phyloP scores from a whole-genome alignment of 345 rosid genomes.

The Acer saccharum region DNA sequence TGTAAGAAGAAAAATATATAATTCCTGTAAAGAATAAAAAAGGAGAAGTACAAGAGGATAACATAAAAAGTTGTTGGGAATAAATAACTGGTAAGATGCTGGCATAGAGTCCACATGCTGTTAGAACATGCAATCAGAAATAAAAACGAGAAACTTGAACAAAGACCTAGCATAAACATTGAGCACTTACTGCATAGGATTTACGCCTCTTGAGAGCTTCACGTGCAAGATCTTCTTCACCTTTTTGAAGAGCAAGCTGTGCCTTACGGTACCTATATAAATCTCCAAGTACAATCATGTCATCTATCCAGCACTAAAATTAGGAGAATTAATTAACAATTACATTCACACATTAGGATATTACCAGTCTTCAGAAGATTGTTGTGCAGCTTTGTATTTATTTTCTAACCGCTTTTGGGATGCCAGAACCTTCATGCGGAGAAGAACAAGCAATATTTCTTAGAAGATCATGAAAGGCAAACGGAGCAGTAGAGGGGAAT shows the following conservation, averaged over 20 bases:
- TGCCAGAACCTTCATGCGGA: constrained; percentile 58
- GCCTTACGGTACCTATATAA: constrained; percentile 71
- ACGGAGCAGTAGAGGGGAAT: constrained; percentile 1
- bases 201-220: constrained; percentile 87
- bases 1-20: background rate
- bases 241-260: constrained; percentile 76
- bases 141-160: background rate
- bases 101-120: background rate
- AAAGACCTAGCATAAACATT: background rate
- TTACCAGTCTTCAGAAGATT: constrained; percentile 79
- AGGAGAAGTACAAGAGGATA: background rate
- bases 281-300: constrained; percentile 4
- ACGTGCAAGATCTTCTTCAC: constrained; percentile 88
- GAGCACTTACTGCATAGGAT: constrained; percentile 60
- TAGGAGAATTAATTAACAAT: constrained; percentile 5
- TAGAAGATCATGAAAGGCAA: background rate
- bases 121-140: background rate
- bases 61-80: background rate
- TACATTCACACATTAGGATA: background rate
- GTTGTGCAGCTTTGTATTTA: constrained; percentile 68
- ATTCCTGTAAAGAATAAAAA: too few relatives aligned
- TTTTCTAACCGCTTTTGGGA: constrained; percentile 79
- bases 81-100: background rate
- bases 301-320: background rate
- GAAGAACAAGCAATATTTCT: constrained; percentile 7